Evolutionary conservation across 2,329 filamentous ascomycete genomes (phyloP).

Genomic region (Xylaria sp.): DNA sequence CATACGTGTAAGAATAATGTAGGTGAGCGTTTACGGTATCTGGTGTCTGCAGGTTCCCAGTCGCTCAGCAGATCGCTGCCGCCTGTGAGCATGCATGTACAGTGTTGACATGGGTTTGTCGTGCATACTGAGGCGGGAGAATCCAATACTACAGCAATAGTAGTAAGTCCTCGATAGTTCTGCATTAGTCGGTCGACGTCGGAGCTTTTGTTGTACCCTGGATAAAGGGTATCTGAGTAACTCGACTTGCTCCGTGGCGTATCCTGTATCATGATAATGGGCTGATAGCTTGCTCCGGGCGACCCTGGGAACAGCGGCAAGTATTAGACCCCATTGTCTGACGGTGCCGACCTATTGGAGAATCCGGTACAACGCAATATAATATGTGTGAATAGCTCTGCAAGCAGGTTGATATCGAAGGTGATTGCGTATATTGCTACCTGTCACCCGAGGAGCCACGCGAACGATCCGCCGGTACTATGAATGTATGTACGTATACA

Average conservation of each 20-base stretch:
- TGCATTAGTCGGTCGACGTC: conserved; percentile 18
- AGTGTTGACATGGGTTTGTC: conserved; percentile 20
- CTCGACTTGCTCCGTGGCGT: neutral
- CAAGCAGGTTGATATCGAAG: conserved; percentile 4
- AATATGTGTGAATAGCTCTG: neutral
- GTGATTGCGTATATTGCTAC: conserved; percentile 5
- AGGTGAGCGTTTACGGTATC: conserved; percentile 37
- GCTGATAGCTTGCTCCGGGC: conserved; percentile 1
- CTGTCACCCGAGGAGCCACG: neutral
- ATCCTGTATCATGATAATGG: neutral
- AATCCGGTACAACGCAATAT: conserved; percentile 11
- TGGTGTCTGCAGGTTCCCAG: conserved; percentile 31
- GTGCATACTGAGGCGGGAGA: conserved; percentile 23
- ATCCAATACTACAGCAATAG: conserved; percentile 12
- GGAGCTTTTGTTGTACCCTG: conserved; percentile 4
- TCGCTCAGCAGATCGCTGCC: conserved; percentile 36
- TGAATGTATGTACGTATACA: neutral
- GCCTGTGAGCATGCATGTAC: conserved; percentile 21
- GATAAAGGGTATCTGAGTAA: conserved; percentile 1
- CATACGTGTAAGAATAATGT: conserved; percentile 28
- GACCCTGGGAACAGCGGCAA: neutral
- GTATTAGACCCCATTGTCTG: conserved; percentile 3
- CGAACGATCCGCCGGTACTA: conserved; percentile 1
- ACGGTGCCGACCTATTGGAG: conserved; percentile 13
- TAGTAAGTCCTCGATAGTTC: conserved; percentile 8